A percentile compares a stretch with the other conserved stretches of the same genome.
Conservation (phyloP, 768 basidiomycete genomes). For the Pisolithus orientalis region DNA sequence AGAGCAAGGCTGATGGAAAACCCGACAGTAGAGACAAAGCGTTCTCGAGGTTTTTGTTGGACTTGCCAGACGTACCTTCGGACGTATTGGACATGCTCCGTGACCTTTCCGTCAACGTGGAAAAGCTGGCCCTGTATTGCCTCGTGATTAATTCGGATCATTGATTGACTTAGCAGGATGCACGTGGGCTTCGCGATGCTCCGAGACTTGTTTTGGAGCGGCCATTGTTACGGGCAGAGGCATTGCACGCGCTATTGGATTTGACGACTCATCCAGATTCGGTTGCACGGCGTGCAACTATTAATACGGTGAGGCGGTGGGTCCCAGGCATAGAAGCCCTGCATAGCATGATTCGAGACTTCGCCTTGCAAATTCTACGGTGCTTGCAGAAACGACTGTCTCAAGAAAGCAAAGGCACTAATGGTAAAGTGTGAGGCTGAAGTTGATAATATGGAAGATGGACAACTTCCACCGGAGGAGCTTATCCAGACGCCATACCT, state of each 20-base stretch:
- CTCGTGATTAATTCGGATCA: conserved; percentile 1
- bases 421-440: conserved; percentile 27
- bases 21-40: conserved; percentile 63
- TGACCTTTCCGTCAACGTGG: conserved; percentile 74
- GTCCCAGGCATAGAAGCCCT: conserved; percentile 82
- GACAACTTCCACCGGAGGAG: conserved; percentile 63
- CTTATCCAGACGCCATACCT: conserved; percentile 75
- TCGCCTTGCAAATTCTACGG: conserved; percentile 79
- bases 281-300: conserved; percentile 85
- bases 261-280: conserved; percentile 94
- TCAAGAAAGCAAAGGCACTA: conserved; percentile 21
- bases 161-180: conserved; percentile 46
- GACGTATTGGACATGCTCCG: conserved; percentile 73
- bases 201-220: conserved; percentile 83
- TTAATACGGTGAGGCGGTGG: conserved; percentile 94
- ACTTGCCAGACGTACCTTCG: conserved; percentile 78
- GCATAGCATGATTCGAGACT: conserved; percentile 73
- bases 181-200: conserved; percentile 88
- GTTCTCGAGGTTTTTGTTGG: conserved; percentile 81
- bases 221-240: conserved; percentile 74
- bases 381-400: conserved; percentile 52
- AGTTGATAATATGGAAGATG: conserved; percentile 70
- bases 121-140: conserved; percentile 46
- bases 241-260: conserved; percentile 77
- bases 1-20: conserved; percentile 39